Percentiles rank a stretch among this genome's conserved stretches.
Conservation (phyloP, 2,329 filamentous ascomycete genomes). For the Cladorrhinum sp. region DNA sequence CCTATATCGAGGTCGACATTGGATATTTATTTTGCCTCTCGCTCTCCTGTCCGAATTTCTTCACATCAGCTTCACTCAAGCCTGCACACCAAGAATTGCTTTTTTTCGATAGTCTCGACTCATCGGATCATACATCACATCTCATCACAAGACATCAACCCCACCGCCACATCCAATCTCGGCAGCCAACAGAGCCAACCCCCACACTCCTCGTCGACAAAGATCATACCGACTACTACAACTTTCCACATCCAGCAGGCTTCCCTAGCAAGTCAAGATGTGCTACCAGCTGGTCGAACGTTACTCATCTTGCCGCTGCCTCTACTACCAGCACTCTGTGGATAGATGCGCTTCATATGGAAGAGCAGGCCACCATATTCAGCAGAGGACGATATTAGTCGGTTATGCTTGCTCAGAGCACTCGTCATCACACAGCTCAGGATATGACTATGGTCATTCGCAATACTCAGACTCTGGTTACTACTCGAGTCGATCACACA, state of each 20-base stretch:
- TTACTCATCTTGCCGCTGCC: constrained; percentile 81
- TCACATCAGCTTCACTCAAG: background rate
- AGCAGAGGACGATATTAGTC: constrained; percentile 75
- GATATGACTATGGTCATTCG: constrained; percentile 38
- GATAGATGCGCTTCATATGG: constrained; percentile 78
- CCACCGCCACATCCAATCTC: constrained; percentile 10
- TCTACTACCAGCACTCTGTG: constrained; percentile 83
- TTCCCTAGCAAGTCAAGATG: constrained; percentile 51
- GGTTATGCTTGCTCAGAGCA: constrained; percentile 73
- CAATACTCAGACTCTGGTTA: constrained; percentile 56
- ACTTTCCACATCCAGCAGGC: constrained; percentile 1
- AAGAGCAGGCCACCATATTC: constrained; percentile 66
- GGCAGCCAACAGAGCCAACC: constrained; percentile 2
- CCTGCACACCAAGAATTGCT: constrained; percentile 6
- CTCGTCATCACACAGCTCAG: constrained; percentile 30
- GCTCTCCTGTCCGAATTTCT: constrained; percentile 2
- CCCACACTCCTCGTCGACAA: background rate
- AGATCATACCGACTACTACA: background rate
- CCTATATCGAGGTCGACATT: background rate
- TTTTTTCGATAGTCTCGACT: constrained; percentile 9
- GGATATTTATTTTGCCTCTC: constrained; percentile 8
- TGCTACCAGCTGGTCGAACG: constrained; percentile 84
- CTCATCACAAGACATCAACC: constrained; percentile 4
- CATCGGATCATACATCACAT: constrained; percentile 11
- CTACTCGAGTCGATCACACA: constrained; percentile 47